Conservation (phyloP, 2,329 filamentous ascomycete genomes). For the Fusarium vanettenii region DNA sequence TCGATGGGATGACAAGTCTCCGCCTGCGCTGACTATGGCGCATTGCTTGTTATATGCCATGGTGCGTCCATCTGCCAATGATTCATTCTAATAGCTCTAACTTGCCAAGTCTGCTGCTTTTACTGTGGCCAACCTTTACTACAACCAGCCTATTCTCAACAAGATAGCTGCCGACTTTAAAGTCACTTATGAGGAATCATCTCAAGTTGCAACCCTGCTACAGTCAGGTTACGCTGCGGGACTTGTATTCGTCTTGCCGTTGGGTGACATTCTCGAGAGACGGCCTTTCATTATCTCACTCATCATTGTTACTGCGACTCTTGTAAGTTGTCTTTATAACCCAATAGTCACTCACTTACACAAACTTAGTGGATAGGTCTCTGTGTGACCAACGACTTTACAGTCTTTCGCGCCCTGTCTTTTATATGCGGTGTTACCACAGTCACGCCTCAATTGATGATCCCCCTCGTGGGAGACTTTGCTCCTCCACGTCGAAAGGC, state of each 20-base stretch:
- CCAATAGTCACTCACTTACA: not conserved
- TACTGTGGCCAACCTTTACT: conserved; percentile 85
- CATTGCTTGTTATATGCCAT: conserved; percentile 79
- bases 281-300: conserved; percentile 76
- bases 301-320: conserved; percentile 73
- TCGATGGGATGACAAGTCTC: conserved; percentile 74
- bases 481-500: conserved; percentile 76
- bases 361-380: conserved; percentile 71
- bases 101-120: conserved; percentile 64
- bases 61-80: conserved; percentile 50
- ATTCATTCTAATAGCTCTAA: not conserved
- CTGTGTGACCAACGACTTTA: conserved; percentile 74
- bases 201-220: conserved; percentile 77
- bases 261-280: conserved; percentile 77
- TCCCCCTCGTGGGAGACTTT: conserved; percentile 83
- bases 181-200: conserved; percentile 76
- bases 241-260: conserved; percentile 78
- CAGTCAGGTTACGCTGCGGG: conserved; percentile 84
- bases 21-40: conserved; percentile 74
- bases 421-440: conserved; percentile 82
- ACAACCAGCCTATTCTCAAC: conserved; percentile 83
- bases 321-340: conserved; percentile 59
- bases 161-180: conserved; percentile 77
- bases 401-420: conserved; percentile 74
- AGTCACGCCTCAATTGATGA: conserved; percentile 83